Conservation (phyloP, 2,329 filamentous ascomycete genomes). For the Penicillium paneum region DNA sequence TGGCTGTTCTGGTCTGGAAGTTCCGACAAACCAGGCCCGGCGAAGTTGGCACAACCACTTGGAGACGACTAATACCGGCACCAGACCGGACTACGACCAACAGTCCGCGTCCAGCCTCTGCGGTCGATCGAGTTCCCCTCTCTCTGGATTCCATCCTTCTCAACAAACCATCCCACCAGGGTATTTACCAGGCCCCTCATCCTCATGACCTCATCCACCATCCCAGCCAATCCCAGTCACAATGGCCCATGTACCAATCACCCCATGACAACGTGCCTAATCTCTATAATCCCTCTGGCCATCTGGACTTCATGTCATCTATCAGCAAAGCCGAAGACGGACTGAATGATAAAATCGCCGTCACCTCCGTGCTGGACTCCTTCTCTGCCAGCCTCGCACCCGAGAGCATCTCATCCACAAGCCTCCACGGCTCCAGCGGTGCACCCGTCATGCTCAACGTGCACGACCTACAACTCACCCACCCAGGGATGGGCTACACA, state of each 20-base stretch:
- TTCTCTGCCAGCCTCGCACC: slow-evolving; percentile 32
- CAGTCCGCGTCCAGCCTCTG: slow-evolving; percentile 34
- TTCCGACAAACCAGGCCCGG: slow-evolving; percentile 43
- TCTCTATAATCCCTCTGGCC: slow-evolving; percentile 32
- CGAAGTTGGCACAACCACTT: slow-evolving; percentile 45
- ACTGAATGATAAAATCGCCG: slow-evolving; percentile 34
- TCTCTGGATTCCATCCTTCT: slow-evolving; percentile 37
- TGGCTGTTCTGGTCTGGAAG: slow-evolving; percentile 47
- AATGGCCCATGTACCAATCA: slow-evolving; percentile 37
- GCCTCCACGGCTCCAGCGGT: slow-evolving; percentile 28
- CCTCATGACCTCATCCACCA: slow-evolving; percentile 33
- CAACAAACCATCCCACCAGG: slow-evolving; percentile 29
- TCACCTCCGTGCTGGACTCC: slow-evolving; percentile 36
- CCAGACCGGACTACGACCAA: slow-evolving; percentile 37
- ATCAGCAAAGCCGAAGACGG: slow-evolving; percentile 37
- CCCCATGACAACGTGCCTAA: slow-evolving; percentile 35
- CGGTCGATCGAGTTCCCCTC: slow-evolving; percentile 37
- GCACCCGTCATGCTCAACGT: slow-evolving; percentile 35
- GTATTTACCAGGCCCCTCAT: slow-evolving; percentile 33
- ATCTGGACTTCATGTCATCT: slow-evolving; percentile 35
- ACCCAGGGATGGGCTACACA: slow-evolving; percentile 31
- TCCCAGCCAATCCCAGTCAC: slow-evolving; percentile 29
- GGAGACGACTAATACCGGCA: slow-evolving; percentile 42
- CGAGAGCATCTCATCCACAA: slow-evolving; percentile 31
- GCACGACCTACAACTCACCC: slow-evolving; percentile 35